Conservation (phyloP, 2,329 filamentous ascomycete species). For the Trichophyton mentagrophytes region DNA sequence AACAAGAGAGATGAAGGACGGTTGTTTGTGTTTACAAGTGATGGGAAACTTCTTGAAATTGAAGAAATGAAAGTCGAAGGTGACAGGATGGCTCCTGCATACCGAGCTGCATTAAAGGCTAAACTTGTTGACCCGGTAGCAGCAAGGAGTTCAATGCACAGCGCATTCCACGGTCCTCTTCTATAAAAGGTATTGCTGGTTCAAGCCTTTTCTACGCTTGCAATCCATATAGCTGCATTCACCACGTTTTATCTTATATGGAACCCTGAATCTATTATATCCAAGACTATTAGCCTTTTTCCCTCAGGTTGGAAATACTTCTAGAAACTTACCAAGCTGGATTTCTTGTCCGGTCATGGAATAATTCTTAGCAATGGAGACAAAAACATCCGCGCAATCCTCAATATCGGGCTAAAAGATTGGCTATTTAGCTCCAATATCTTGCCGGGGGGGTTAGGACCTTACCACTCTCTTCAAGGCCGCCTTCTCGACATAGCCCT, state of each 20-base stretch:
- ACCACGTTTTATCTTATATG: constrained; percentile 14
- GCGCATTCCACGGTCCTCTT: constrained; percentile 25
- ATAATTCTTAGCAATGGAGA: constrained; percentile 31
- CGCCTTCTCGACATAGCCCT: constrained; percentile 42
- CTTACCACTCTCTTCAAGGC: constrained; percentile 47
- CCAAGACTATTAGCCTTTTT: background rate
- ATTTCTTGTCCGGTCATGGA: constrained; percentile 37
- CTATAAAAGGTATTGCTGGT: constrained; percentile 12
- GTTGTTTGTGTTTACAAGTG: constrained; percentile 27
- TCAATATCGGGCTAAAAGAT: constrained; percentile 28
- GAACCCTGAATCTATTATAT: constrained; percentile 25
- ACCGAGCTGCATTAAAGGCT: constrained; percentile 29
- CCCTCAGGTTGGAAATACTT: background rate
- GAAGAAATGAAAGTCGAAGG: constrained; percentile 32
- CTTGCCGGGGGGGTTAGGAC: background rate
- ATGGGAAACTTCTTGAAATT: constrained; percentile 26
- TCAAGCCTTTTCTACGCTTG: background rate
- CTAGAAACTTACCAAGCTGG: constrained; percentile 27
- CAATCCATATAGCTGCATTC: background rate
- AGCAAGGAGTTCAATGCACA: constrained; percentile 18
- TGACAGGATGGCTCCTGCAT: constrained; percentile 23
- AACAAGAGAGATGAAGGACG: constrained; percentile 15
- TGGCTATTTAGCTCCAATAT: constrained; percentile 8
- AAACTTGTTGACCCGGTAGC: constrained; percentile 24
- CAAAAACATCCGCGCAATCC: constrained; percentile 30